Conservation (phyloP, 2,329 filamentous ascomycete genomes). For the Zelopaecilomyces penicillatus region DNA sequence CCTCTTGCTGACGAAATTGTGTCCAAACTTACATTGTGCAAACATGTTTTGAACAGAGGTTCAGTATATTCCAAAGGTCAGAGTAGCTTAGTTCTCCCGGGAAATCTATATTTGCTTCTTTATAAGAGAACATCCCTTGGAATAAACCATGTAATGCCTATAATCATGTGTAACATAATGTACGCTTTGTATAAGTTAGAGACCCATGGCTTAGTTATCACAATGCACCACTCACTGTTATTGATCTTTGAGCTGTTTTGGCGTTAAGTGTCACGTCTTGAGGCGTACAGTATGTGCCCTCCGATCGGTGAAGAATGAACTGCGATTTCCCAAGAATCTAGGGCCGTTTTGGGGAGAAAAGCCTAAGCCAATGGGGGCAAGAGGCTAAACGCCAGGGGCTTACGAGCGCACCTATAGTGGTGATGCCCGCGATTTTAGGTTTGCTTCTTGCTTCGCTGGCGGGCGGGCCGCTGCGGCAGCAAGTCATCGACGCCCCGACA, state of each 20-base stretch:
- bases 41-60: no score
- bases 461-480: neutral
- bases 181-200: no score
- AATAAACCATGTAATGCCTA: neutral
- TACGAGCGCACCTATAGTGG: no score
- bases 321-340: neutral
- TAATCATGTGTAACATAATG: no score
- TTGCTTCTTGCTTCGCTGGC: neutral
- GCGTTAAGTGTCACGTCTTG: neutral
- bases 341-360: neutral
- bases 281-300: neutral
- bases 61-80: no score
- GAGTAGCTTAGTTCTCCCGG: constrained; percentile 21
- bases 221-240: no score
- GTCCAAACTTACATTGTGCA: no score
- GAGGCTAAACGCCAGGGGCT: no score
- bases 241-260: no score
- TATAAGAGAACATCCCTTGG: neutral
- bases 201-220: no score
- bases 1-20: no score
- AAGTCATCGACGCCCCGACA: neutral
- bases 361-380: no score
- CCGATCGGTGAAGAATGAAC: neutral
- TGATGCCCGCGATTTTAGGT: neutral
- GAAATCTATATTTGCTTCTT: constrained; percentile 25